A percentile compares a stretch with the other conserved stretches of the same genome.
phyloP scores from a whole-genome alignment of 1,284 basidiomycete genomes.

The Ganoderma meredithae region DNA sequence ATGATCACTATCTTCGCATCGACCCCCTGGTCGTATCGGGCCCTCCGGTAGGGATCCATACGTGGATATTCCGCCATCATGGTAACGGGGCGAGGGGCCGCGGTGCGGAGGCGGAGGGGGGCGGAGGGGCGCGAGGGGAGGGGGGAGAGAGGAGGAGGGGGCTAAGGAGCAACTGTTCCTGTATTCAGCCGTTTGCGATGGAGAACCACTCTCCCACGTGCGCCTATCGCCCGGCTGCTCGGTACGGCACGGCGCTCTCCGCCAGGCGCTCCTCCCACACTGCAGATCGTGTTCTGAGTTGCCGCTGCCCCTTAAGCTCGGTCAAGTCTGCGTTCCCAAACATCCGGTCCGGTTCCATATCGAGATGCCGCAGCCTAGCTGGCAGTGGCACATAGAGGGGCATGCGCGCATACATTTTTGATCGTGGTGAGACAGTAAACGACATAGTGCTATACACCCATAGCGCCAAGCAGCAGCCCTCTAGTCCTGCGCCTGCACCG shows the following conservation, averaged over 20 bases:
- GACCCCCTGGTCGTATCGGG: slow-evolving; percentile 80
- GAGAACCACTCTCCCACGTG: slow-evolving; percentile 37
- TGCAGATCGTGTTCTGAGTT: slow-evolving; percentile 2
- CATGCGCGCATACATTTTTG: slow-evolving; percentile 44
- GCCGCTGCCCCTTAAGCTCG: slow-evolving; percentile 3
- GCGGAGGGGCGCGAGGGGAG: slow-evolving; percentile 26
- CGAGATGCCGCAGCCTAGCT: slow-evolving; percentile 17
- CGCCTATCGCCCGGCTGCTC: slow-evolving; percentile 28
- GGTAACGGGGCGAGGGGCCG: slow-evolving; percentile 32
- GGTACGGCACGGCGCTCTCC: slow-evolving; percentile 18
- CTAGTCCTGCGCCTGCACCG: slow-evolving; percentile 73
- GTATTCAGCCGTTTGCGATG: slow-evolving; percentile 35
- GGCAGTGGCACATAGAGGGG: slow-evolving; percentile 29
- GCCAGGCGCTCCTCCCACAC: slow-evolving; percentile 7
- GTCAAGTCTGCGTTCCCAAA: slow-evolving; percentile 5
- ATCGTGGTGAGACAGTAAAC: slow-evolving; percentile 40
- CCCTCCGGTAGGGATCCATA: slow-evolving; percentile 68
- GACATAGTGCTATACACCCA: slow-evolving; percentile 42
- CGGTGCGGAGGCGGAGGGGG: slow-evolving; percentile 30
- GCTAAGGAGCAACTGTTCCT: slow-evolving; percentile 33
- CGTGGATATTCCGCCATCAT: slow-evolving; percentile 47
- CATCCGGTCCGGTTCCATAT: slow-evolving; percentile 18
- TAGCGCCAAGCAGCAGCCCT: slow-evolving; percentile 33
- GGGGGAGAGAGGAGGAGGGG: slow-evolving; percentile 26
- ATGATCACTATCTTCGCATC: slow-evolving; percentile 98